phyloP scores from a whole-genome alignment of 2,329 filamentous ascomycete genomes.

The Venturia carpophila region DNA sequence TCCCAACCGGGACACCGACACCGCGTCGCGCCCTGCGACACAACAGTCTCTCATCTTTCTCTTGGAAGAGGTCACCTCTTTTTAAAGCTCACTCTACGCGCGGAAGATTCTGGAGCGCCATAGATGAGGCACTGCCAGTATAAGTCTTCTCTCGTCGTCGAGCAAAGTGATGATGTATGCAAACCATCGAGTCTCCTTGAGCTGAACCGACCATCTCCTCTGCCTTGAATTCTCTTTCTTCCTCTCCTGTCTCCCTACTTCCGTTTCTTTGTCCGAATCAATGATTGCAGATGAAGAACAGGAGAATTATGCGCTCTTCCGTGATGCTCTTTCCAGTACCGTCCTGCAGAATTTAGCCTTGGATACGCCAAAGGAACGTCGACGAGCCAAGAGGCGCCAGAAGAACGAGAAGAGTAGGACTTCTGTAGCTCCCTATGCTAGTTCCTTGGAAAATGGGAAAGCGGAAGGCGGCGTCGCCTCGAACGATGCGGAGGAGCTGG shows the following conservation, averaged over 20 bases:
- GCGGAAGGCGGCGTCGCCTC: constrained; percentile 20
- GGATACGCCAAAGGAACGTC: constrained; percentile 11
- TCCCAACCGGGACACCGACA: not conserved
- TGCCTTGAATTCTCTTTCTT: not conserved
- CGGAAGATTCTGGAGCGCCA: not conserved
- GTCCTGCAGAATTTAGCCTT: constrained; percentile 53
- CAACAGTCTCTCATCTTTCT: not conserved
- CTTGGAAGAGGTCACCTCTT: not conserved
- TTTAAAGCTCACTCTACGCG: not conserved
- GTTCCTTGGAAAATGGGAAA: constrained; percentile 16
- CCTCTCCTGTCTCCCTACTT: not conserved
- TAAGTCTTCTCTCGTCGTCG: not conserved
- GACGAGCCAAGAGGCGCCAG: constrained; percentile 15
- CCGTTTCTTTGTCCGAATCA: not conserved
- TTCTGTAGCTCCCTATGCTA: not conserved
- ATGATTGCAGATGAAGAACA: constrained; percentile 16
- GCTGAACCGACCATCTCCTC: not conserved
- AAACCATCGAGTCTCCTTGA: not conserved
- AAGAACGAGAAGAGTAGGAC: constrained; percentile 5
- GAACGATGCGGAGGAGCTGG: constrained; percentile 57
- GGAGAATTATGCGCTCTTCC: constrained; percentile 61
- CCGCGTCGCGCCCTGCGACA: not conserved
- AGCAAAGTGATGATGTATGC: constrained; percentile 7
- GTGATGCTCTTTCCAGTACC: constrained; percentile 64
- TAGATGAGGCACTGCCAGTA: not conserved